Percentiles rank a stretch among this genome's conserved stretches.
Conservation (phyloP, 805 yeast genomes). For the Candida awuae region DNA sequence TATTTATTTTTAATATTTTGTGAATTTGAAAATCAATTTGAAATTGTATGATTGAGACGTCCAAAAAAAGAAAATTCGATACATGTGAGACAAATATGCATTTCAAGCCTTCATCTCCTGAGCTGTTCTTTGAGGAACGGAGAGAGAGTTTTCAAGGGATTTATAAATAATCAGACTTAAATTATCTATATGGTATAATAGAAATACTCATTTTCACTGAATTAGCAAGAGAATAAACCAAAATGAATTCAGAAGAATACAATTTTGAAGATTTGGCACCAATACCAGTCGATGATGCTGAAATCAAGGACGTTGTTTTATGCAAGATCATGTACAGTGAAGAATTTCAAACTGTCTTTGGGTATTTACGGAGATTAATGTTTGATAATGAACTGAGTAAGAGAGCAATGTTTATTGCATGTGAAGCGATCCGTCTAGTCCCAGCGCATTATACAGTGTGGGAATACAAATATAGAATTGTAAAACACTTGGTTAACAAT, state of each 20-base stretch:
- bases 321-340: constrained; percentile 66
- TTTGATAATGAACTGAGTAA: constrained; percentile 52
- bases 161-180: no score
- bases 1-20: no score
- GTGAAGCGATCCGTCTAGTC: constrained; percentile 51
- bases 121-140: no score
- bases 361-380: constrained; percentile 53
- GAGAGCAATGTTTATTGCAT: constrained; percentile 64
- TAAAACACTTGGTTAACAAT: constrained; percentile 29
- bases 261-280: constrained; percentile 14
- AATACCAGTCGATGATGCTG: constrained; percentile 9
- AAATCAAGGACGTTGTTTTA: constrained; percentile 22
- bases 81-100: no score
- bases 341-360: constrained; percentile 59
- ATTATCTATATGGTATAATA: no score
- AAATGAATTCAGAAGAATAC: constrained; percentile 9
- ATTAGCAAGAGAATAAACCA: no score
- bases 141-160: no score
- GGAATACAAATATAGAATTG: constrained; percentile 57
- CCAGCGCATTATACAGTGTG: constrained; percentile 93
- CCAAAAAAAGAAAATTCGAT: constrained; percentile 5
- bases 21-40: no score
- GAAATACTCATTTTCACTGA: no score
- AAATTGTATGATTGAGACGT: constrained; percentile 5
- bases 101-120: no score